Percentiles rank a stretch among this genome's conserved stretches.
Conservation (phyloP, 2,329 filamentous ascomycete species). For the Monosporascus sp. region DNA sequence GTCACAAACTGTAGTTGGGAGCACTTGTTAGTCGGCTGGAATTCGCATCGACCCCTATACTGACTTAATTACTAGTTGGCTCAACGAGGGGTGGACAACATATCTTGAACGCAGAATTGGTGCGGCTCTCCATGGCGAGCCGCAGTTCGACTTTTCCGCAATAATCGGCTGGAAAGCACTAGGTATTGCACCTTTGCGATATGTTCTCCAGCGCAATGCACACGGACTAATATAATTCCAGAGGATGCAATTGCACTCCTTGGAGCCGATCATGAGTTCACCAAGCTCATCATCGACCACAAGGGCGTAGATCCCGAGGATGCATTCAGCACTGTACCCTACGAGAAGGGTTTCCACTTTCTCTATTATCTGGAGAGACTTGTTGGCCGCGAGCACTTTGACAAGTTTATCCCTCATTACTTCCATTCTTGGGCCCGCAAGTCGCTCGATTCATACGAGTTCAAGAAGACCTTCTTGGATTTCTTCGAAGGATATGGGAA, state of each 20-base stretch:
- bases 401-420: constrained; percentile 94
- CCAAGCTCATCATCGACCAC: constrained; percentile 81
- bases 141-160: constrained; percentile 86
- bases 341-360: constrained; percentile 96
- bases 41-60: constrained; percentile 3
- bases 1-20: constrained; percentile 77
- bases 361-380: constrained; percentile 85
- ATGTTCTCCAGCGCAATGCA: background rate
- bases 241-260: constrained; percentile 74
- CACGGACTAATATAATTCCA: constrained; percentile 18
- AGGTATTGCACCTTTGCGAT: constrained; percentile 33
- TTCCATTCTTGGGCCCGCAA: constrained; percentile 80
- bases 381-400: constrained; percentile 79
- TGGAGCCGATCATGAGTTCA: constrained; percentile 84
- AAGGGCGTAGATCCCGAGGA: constrained; percentile 93
- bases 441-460: constrained; percentile 89
- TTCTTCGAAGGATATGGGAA: constrained; percentile 72
- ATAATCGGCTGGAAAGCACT: constrained; percentile 95
- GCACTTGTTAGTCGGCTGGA: constrained; percentile 53
- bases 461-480: constrained; percentile 79
- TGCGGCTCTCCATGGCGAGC: constrained; percentile 71
- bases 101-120: constrained; percentile 87
- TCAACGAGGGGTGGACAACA: constrained; percentile 83
- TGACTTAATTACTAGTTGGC: constrained; percentile 41
- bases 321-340: constrained; percentile 86